Evolutionary conservation across 1,284 basidiomycete genomes (phyloP).

Genomic region (Cutaneotrichosporon cavernicola): DNA sequence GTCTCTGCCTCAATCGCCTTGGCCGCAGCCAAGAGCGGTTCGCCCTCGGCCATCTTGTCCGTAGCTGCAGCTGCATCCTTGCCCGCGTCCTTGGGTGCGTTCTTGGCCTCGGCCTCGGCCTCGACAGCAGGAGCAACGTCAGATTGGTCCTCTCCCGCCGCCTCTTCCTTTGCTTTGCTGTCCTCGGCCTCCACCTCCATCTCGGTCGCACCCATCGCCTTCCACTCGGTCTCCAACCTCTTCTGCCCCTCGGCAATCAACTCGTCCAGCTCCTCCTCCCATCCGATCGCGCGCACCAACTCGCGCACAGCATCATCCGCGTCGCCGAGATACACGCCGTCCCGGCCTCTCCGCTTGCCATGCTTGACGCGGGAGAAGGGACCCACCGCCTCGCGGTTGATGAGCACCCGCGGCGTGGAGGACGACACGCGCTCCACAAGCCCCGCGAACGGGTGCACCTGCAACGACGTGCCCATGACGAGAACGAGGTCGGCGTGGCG

Average conservation of each 20-base stretch:
- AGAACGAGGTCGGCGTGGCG: conserved; percentile 76
- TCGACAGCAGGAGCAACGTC: not conserved
- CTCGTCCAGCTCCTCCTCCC: conserved; percentile 46
- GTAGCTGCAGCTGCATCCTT: not conserved
- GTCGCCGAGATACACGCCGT: conserved; percentile 52
- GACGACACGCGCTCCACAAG: conserved; percentile 54
- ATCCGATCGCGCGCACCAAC: conserved; percentile 46
- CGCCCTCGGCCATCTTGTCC: not conserved
- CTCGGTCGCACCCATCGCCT: not conserved
- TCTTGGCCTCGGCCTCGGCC: not conserved
- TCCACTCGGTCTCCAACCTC: conserved; percentile 38
- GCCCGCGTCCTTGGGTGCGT: not conserved
- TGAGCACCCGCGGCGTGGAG: conserved; percentile 55
- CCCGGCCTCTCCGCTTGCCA: conserved; percentile 28
- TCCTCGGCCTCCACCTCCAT: conserved; percentile 11
- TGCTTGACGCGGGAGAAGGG: conserved; percentile 31
- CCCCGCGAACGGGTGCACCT: conserved; percentile 59
- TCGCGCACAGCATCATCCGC: conserved; percentile 44
- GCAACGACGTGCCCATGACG: conserved; percentile 81
- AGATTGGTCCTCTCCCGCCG: not conserved
- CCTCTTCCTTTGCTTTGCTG: not conserved
- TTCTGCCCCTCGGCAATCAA: conserved; percentile 34
- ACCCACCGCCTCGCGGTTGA: conserved; percentile 60
- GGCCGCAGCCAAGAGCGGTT: not conserved
- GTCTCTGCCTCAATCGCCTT: conserved; percentile 3